Conservation (phyloP, 352 stramenopile genomes). For the Phytopythium boreale region DNA sequence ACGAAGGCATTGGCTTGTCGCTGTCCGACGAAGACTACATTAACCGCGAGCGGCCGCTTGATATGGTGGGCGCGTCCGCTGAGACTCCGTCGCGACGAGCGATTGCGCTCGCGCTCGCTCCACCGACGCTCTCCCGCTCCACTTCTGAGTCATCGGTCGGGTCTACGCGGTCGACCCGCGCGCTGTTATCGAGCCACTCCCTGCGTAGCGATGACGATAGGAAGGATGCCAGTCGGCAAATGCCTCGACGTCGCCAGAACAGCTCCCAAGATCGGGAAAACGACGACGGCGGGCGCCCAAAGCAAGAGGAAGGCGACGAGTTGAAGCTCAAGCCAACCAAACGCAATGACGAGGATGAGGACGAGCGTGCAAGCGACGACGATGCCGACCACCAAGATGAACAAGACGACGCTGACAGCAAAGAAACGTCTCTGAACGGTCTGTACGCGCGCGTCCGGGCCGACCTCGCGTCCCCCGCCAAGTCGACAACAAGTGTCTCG, state of each 20-base stretch:
- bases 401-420: not conserved
- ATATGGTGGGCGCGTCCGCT: not conserved
- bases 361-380: not conserved
- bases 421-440: not conserved
- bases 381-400: not conserved
- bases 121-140: conserved; percentile 13
- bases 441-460: not conserved
- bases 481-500: conserved; percentile 34
- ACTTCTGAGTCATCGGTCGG: conserved; percentile 18
- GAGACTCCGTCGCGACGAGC: conserved; percentile 11
- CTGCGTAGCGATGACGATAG: not conserved
- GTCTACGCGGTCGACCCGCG: conserved; percentile 6
- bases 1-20: conserved; percentile 30
- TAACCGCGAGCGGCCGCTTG: conserved; percentile 41
- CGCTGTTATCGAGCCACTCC: conserved; percentile 4
- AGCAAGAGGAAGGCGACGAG: not conserved
- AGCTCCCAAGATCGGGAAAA: conserved; percentile 5
- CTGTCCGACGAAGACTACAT: conserved; percentile 77
- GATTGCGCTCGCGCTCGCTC: conserved; percentile 1
- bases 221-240: not conserved
- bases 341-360: not conserved
- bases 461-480: conserved; percentile 33
- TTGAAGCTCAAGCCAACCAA: not conserved
- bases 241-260: not conserved
- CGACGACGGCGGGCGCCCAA: not conserved